These are phyloP conservation scores for Serendipita sp. DNA, from an alignment of 768 basidiomycete genomes.

Conservation along the genomic window DNA sequence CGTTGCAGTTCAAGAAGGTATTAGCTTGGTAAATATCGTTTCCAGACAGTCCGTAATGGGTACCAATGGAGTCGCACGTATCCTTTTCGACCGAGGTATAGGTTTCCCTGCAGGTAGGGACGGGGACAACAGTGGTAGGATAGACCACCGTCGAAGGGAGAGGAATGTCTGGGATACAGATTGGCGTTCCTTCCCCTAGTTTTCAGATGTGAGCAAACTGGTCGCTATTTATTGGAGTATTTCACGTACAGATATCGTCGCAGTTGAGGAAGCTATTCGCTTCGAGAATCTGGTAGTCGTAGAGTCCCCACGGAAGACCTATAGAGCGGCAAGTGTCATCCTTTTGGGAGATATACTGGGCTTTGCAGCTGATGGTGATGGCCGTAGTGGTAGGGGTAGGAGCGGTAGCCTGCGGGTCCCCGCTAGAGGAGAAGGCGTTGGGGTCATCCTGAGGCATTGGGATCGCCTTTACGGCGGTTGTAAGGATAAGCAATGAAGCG, in stretches of 20 bases:
- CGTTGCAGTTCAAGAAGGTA: no score
- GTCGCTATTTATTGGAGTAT: no score
- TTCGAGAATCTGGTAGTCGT: neutral
- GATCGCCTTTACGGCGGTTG: no score
- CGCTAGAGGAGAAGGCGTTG: no score
- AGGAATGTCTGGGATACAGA: neutral
- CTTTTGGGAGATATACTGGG: neutral
- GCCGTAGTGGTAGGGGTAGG: neutral
- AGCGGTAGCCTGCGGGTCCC: no score
- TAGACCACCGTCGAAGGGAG: no score
- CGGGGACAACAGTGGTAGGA: no score
- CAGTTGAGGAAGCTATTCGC: conserved; percentile 1
- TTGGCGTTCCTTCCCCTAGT: neutral
- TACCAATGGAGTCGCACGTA: no score
- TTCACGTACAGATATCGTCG: neutral
- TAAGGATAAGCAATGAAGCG: no score
- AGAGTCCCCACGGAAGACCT: neutral
- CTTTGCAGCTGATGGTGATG: neutral
- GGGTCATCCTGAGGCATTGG: no score
- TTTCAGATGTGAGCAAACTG: no score
- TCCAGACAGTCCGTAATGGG: no score
- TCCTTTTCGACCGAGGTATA: neutral
- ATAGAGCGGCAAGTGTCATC: neutral
- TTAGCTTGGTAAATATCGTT: neutral
- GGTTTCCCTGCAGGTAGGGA: neutral